Base-by-base conservation (phyloP, 495 filamentous ascomycete species). In the Aspergillus heteromorphus region DNA sequence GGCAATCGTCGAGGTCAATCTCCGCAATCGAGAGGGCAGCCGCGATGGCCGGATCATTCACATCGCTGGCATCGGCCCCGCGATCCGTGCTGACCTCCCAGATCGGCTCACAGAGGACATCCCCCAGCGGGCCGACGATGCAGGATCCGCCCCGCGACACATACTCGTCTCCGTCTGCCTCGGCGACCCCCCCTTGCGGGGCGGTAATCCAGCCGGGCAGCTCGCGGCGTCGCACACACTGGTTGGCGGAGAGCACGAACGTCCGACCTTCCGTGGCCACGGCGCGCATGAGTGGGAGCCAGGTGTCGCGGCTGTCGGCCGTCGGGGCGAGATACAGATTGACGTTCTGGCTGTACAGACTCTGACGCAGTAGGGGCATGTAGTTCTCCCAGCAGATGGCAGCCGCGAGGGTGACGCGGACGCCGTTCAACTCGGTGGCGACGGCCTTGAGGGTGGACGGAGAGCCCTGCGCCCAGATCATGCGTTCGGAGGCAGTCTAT, bases 351-450 rank as follows among this genome's bases (percentile, higher is more conserved):
- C 82, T 79, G 62, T 97, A 97, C 16, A 97, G 77, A 18, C 84
- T 81, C 48, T 89, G 79, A 8, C 87, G 75, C 1, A 97, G 78
- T 17, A 97, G 73, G 0, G 92, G 92, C 92, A 97, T 97, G 65
- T 89, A 95, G 59, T 90, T 97, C 70, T 97, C 92, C 92, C 92
- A 97, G 74, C 92, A 97, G 40, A 97, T 95, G 1, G 92, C 92
- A 0, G 89, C 83, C 0, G 84, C 92, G 6, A 96, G 72, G 14
- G 85, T 91, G 17, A 97, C 70, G 41, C 80, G 82, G 13, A 92
- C 82, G 18, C 87, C 89, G 18, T 83, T 81, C 55, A 97, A 86
- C n/a, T 75, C 80, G 0, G 91, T 91, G 18, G 83, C 88, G 1
- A 97, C 78, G 0, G 92, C 92, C 50, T 83, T 83, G 25, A 97